Conservation (phyloP, 2,329 filamentous ascomycete genomes). For the Trichoderma pleuroti region DNA sequence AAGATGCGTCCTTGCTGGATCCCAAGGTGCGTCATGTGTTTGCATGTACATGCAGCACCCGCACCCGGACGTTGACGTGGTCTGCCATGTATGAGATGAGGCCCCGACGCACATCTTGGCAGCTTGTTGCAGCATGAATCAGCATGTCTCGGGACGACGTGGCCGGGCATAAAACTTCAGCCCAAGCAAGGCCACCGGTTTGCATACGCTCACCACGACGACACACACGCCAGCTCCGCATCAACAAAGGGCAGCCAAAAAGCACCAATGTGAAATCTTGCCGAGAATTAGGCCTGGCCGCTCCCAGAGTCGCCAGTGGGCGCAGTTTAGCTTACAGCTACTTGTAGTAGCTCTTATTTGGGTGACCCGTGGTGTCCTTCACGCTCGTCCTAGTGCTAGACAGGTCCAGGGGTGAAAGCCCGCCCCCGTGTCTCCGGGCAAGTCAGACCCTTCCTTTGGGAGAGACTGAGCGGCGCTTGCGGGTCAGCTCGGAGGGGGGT, state of each 20-base stretch:
- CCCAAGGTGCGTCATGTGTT: not conserved
- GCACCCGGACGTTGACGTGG: not conserved
- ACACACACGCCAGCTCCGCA: not conserved
- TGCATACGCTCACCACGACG: not conserved
- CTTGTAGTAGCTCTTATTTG: not conserved
- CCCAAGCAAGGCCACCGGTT: not conserved
- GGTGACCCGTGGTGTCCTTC: not conserved
- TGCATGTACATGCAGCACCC: not conserved
- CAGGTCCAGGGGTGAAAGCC: conserved; percentile 5
- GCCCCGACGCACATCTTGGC: not conserved
- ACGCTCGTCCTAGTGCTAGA: conserved; percentile 2
- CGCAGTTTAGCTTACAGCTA: not conserved
- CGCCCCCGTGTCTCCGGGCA: conserved; percentile 17
- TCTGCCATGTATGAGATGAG: not conserved
- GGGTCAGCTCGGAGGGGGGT: conserved; percentile 6
- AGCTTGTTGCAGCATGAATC: conserved; percentile 3
- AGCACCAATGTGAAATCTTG: not conserved
- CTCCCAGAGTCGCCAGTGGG: not conserved
- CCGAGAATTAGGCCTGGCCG: not conserved
- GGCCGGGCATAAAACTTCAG: not conserved
- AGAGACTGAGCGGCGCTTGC: not conserved
- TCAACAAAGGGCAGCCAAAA: not conserved
- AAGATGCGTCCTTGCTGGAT: not conserved
- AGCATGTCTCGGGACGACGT: not conserved
- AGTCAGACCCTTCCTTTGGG: conserved; percentile 11